Conservation (phyloP, 495 filamentous ascomycete species). For the Penicillium subrubescens region DNA sequence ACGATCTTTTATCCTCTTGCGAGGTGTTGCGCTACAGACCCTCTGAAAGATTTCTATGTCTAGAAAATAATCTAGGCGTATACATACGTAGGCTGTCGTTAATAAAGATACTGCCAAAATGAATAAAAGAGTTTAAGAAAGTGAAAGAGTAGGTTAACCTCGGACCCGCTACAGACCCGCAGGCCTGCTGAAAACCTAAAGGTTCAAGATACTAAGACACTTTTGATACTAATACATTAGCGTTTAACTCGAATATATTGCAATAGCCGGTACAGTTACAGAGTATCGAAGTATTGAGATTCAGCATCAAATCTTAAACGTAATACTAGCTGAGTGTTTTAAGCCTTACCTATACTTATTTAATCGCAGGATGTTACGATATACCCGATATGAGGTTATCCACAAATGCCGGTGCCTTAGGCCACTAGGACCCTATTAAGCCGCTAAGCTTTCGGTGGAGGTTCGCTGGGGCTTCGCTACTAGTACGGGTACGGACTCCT, state of each 20-base stretch:
- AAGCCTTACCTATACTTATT: background rate
- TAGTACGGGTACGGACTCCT: too few relatives aligned
- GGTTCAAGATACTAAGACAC: background rate
- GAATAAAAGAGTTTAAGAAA: background rate
- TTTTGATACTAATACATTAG: background rate
- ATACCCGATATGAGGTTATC: too few relatives aligned
- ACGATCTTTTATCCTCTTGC: background rate
- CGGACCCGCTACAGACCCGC: background rate
- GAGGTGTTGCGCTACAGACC: background rate
- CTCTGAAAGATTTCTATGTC: background rate
- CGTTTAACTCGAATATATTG: background rate
- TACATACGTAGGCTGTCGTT: background rate
- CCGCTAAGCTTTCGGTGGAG: too few relatives aligned
- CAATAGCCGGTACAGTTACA: background rate
- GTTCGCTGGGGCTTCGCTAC: too few relatives aligned
- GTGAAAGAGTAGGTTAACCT: background rate
- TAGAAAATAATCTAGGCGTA: background rate
- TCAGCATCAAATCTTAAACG: background rate
- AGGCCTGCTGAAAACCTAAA: background rate
- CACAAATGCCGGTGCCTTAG: too few relatives aligned
- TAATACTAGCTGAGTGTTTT: background rate
- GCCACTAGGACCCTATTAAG: too few relatives aligned
- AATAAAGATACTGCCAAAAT: background rate
- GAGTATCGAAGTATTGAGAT: background rate
- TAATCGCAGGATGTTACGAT: background rate